Conservation (phyloP, 306 rosid species). For the Acacia crassicarpa region DNA sequence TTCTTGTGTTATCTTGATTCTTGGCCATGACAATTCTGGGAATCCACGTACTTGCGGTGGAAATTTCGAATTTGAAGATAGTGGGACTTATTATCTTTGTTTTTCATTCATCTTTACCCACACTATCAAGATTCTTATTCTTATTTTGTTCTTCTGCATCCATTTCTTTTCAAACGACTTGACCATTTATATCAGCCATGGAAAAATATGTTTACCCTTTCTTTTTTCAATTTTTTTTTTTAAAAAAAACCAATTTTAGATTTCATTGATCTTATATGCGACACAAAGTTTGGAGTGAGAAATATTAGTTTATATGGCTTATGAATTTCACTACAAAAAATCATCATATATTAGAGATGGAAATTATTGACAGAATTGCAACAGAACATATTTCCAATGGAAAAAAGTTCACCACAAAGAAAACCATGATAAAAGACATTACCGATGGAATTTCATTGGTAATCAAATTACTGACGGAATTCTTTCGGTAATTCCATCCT, state of each 20-base stretch:
- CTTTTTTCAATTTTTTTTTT: no score
- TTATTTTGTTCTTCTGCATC: neutral
- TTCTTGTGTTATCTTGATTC: neutral
- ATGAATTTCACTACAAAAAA: neutral
- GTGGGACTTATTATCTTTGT: neutral
- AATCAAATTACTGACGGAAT: no score
- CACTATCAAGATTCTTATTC: neutral
- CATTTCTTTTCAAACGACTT: neutral
- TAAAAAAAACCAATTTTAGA: neutral
- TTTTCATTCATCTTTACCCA: neutral
- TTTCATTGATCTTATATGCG: no score
- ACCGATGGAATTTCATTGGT: no score
- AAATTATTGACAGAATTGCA: no score
- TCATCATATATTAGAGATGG: no score
- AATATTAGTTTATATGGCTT: neutral
- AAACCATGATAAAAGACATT: no score
- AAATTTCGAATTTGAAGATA: neutral
- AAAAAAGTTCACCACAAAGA: no score
- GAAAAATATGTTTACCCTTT: neutral
- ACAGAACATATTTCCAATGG: no score
- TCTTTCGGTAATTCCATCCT: no score
- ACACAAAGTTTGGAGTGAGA: no score
- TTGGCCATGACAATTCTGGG: neutral
- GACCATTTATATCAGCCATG: neutral
- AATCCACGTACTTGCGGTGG: slow-evolving; percentile 9